These are phyloP conservation scores for Misopates orontium DNA, from an alignment of 257 asterid species.

Conservation along the genomic window DNA sequence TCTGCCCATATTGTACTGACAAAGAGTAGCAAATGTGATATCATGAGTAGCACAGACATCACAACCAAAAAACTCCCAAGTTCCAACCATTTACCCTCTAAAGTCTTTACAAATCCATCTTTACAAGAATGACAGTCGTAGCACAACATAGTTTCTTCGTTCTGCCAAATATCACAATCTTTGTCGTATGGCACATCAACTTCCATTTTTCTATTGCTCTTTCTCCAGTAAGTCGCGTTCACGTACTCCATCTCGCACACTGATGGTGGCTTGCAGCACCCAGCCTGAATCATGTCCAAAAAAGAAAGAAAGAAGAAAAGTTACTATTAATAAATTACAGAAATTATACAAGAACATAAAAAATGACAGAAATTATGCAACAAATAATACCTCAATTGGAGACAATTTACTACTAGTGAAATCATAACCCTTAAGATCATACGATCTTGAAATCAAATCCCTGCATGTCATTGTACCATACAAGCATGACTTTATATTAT, in stretches of 20 bases:
- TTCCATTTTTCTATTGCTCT: background rate
- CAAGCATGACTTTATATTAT: conserved; percentile 39
- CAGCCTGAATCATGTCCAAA: conserved; percentile 23
- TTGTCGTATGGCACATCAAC: conserved; percentile 7
- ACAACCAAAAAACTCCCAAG: conserved; percentile 37
- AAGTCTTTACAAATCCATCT: conserved; percentile 32
- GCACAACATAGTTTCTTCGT: conserved; percentile 38
- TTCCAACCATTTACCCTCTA: conserved; percentile 38
- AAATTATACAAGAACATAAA: background rate
- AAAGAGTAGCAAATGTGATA: conserved; percentile 36
- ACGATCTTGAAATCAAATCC: conserved; percentile 30
- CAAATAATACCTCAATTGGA: conserved; percentile 30
- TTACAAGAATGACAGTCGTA: conserved; percentile 42
- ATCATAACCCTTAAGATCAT: conserved; percentile 26
- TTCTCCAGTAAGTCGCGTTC: conserved; percentile 41
- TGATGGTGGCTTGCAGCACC: conserved; percentile 47
- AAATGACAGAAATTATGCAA: background rate
- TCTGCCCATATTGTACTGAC: conserved; percentile 28
- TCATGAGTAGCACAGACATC: conserved; percentile 34
- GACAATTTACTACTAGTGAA: conserved; percentile 25
- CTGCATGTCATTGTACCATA: conserved; percentile 32
- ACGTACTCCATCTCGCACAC: conserved; percentile 40
- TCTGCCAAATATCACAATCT: conserved; percentile 43
- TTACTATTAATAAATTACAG: background rate
- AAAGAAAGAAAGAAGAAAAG: background rate